Base-by-base conservation (phyloP, 2,329 filamentous ascomycete genomes). In the Ophiostoma sp. region DNA sequence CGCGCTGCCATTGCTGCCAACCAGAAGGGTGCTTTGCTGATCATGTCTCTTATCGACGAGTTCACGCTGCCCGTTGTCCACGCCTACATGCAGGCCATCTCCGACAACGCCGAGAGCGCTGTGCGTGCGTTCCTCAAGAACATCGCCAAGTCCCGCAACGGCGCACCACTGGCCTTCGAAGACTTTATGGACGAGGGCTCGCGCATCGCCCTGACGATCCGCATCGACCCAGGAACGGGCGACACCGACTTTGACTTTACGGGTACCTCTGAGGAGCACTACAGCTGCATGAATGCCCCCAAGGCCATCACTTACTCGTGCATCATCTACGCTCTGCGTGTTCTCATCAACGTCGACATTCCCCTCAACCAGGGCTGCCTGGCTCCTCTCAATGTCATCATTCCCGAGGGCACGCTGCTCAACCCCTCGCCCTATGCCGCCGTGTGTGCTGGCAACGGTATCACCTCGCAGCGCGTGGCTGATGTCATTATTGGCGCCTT, bases 61-160 rank as follows among this genome's bases (percentile, higher is more conserved):
- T 95, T 93, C 76, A 89, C 89, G 7, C 89, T 92, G 75, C 84
- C 89, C 1, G 90, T 91, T 0, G 92, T 74, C 3, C 89, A 93
- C 75, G 90, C 92, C 77, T 94, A 94, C 80, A 95, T 95, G 93
- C 85, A 87, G 61, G 91, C 87, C 63, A 95, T 95, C 72, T 92
- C 95, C 79, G 85, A 88, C 64, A 94, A 93, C 52, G 93, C 93
- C 0, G 92, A 93, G 77, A 83, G 89, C 0, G 90, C 89, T 17
- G 93, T 96, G 0, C 87, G 92, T 12, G 88, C 88, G 64, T 84
- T 95, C 3, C 84, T 95, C 28, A 93, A 92, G 78, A 84, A 87
- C 2, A 33, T 89, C 0, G 66, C 90, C 91, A 42, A 91, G 91
- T 12, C 91, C 91, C 74, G 74, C 28, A 70, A 45, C 25, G 78